Evolutionary conservation across 140 eudicot species (phyloP), one percentile per base, ranked within the genome.

Genomic region (Oenanthe javanica): DNA sequence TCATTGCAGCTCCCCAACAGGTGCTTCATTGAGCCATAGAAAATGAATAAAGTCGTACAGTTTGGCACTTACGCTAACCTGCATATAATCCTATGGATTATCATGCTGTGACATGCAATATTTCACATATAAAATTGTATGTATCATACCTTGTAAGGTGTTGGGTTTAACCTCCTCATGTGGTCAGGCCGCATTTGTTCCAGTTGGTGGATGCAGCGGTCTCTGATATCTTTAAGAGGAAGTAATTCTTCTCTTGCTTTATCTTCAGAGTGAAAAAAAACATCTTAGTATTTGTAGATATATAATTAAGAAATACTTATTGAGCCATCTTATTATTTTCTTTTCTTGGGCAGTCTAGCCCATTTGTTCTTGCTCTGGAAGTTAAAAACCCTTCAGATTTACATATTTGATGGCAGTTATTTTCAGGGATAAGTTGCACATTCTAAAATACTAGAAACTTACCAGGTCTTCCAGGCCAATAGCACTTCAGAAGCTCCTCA

Each of bases 11-110:
- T 96, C 99, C 59, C 99, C 97, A 14, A 96, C 98, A 6, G 99
- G 99, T 42, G 99, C 99, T 82, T 96, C 99, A 47, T 93, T 96
- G 82, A 96, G 98, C 99, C 99, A 96, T 81, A 96, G 87, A 87
- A 93, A 96, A 84, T 96, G 99, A 81, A 96, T 96, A 87, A 96
- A 96, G 77, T 96, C 98, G 9, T 96, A 96, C 85, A 96, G 46
- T 86, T 96, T 91, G 59, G 98, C 85, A 61, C 99, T 96, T 80
- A 96, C 99, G 79, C 99, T 93, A 81, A 96, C 99, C 99, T 96
- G 97, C 79, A 51, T 49, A 48, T 12, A 31, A 21, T 23, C 8
- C n/a, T 16, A 72, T 42, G 16, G 14, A 42, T 74, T 74, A 46
- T 46, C 16, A 10, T 47, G 3, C 14, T n/a, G 78, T 21, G 4